phyloP scores from a whole-genome alignment of 441 rosid genomes.

The Pelargonium fulgidum region DNA sequence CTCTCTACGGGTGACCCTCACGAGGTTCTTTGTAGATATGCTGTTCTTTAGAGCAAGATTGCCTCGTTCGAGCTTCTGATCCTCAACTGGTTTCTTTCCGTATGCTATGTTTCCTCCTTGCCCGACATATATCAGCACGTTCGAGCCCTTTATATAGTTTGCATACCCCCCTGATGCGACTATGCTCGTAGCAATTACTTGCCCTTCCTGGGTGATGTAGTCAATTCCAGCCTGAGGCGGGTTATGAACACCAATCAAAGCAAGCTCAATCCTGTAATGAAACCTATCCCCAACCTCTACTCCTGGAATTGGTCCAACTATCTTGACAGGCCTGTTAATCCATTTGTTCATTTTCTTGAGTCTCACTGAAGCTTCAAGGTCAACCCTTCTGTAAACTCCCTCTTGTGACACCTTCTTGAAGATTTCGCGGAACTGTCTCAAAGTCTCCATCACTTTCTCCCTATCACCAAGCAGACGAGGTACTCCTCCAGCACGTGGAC shows the following conservation, averaged over 20 bases:
- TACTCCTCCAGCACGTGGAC: neutral
- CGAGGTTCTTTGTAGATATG: conserved; percentile 1
- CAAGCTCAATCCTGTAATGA: conserved; percentile 17
- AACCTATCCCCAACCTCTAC: conserved; percentile 23
- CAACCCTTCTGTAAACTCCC: conserved; percentile 5
- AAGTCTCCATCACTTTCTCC: neutral
- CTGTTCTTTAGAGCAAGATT: conserved; percentile 19
- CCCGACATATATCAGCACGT: conserved; percentile 16
- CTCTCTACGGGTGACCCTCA: conserved; percentile 20
- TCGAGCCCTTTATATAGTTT: conserved; percentile 6
- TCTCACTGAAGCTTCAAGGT: conserved; percentile 6
- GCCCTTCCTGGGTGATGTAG: neutral
- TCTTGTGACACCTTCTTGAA: neutral
- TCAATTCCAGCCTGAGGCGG: conserved; percentile 17
- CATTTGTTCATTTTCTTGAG: neutral
- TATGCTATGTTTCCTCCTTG: conserved; percentile 16
- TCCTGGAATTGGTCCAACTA: conserved; percentile 20
- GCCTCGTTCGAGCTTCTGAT: conserved; percentile 21
- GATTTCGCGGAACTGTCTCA: neutral
- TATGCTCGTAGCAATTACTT: conserved; percentile 15
- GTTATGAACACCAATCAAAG: conserved; percentile 14
- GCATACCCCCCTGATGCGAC: conserved; percentile 15
- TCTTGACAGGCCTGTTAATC: neutral
- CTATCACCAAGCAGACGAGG: neutral
- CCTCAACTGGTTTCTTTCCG: conserved; percentile 6